Conservation (phyloP, 352 stramenopile genomes). For the Phytophthora meadii region DNA sequence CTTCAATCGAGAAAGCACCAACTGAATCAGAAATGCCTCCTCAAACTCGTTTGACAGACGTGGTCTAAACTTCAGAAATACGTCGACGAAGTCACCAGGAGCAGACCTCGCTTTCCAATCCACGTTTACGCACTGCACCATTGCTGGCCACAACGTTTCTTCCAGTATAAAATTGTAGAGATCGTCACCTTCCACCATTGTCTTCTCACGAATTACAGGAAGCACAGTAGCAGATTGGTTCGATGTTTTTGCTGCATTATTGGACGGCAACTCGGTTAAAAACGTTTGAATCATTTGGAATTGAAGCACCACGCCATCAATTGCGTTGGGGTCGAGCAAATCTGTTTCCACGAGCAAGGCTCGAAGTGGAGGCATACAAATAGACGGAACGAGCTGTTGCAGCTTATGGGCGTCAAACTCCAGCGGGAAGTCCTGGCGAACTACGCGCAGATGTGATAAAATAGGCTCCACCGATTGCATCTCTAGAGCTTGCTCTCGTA, state of each 20-base stretch:
- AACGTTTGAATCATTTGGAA: constrained; percentile 68
- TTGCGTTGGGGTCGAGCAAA: constrained; percentile 45
- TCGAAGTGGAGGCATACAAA: constrained; percentile 71
- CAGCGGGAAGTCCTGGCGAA: constrained; percentile 56
- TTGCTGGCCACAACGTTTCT: constrained; percentile 73
- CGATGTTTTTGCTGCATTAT: constrained; percentile 2
- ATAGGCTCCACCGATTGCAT: constrained; percentile 49
- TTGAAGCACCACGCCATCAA: constrained; percentile 46
- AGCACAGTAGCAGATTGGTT: constrained; percentile 45
- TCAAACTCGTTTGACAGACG: constrained; percentile 62
- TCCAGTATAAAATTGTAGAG: constrained; percentile 85
- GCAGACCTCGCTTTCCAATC: constrained; percentile 60
- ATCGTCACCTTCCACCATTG: constrained; percentile 59
- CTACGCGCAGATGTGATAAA: constrained; percentile 42
- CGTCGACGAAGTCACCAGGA: constrained; percentile 45
- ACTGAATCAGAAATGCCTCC: constrained; percentile 58
- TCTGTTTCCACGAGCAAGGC: constrained; percentile 46
- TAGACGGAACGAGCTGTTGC: constrained; percentile 69
- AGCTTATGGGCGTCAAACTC: constrained; percentile 85
- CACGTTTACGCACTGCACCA: constrained; percentile 73
- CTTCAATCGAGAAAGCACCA: constrained; percentile 76
- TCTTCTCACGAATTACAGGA: constrained; percentile 73
- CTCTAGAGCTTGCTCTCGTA: constrained; percentile 44
- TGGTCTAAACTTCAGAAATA: constrained; percentile 57
- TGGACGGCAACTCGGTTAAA: constrained; percentile 52